Percentiles rank a stretch among this genome's conserved stretches.
These are phyloP conservation scores for Trichophyton mentagrophytes DNA, from an alignment of 2,329 filamentous ascomycete genomes.

Conservation along the genomic window DNA sequence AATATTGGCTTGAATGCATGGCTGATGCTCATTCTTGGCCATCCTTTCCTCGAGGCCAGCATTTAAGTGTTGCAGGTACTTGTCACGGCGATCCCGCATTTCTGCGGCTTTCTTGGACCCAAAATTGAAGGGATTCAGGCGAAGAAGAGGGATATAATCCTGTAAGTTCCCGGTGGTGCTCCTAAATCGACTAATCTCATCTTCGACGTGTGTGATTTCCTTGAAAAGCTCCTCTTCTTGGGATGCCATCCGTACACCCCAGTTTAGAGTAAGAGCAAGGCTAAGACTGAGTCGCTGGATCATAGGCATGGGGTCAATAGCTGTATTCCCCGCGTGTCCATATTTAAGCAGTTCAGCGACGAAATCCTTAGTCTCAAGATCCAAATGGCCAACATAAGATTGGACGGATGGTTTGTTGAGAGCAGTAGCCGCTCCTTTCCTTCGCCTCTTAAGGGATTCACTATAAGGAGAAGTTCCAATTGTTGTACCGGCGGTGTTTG, in stretches of 20 bases:
- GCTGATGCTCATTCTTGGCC: conserved; percentile 46
- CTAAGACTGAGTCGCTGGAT: conserved; percentile 52
- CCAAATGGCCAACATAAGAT: conserved; percentile 50
- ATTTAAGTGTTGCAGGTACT: conserved; percentile 47
- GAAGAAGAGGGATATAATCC: conserved; percentile 48
- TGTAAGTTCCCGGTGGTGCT: conserved; percentile 50
- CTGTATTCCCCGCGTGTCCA: conserved; percentile 41
- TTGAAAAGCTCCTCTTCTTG: conserved; percentile 49
- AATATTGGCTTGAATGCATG: conserved; percentile 56
- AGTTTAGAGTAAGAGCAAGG: conserved; percentile 53
- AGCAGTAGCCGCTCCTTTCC: conserved; percentile 53
- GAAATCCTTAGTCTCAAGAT: conserved; percentile 51
- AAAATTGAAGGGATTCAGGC: conserved; percentile 49
- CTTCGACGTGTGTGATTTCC: conserved; percentile 52
- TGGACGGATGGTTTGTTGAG: conserved; percentile 53
- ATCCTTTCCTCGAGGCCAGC: conserved; percentile 48
- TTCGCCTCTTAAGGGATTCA: conserved; percentile 49
- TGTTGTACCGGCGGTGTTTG: conserved; percentile 53
- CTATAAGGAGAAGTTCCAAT: conserved; percentile 57
- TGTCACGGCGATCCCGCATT: conserved; percentile 48
- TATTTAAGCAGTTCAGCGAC: conserved; percentile 48
- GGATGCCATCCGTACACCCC: conserved; percentile 49
- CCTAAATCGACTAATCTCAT: conserved; percentile 47
- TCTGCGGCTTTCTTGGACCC: conserved; percentile 47
- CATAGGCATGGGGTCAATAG: conserved; percentile 55